Conservation (phyloP, 2,329 filamentous ascomycete species). For the Epichloe amarillans region DNA sequence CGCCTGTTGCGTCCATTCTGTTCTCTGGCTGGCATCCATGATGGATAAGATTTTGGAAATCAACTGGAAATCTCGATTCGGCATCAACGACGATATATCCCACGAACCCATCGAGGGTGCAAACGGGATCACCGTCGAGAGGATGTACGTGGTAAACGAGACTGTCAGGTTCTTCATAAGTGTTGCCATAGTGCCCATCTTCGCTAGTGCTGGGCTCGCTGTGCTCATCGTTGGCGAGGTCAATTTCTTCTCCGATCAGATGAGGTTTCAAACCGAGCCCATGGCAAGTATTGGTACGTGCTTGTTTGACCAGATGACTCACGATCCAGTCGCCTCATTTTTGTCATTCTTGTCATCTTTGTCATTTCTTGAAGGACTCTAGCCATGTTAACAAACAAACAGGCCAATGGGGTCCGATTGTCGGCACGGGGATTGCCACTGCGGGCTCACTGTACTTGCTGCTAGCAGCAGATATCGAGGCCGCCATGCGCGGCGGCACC, state of each 20-base stretch:
- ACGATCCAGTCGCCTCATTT: background rate
- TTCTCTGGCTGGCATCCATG: slow-evolving; percentile 47
- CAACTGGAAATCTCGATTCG: slow-evolving; percentile 39
- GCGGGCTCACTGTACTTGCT: slow-evolving; percentile 45
- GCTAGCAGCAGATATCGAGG: slow-evolving; percentile 22
- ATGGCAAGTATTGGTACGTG: slow-evolving; percentile 44
- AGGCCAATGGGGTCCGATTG: slow-evolving; percentile 49
- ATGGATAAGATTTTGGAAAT: slow-evolving; percentile 51
- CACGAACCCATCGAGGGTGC: slow-evolving; percentile 36
- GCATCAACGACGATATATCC: slow-evolving; percentile 12
- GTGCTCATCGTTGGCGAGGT: slow-evolving; percentile 48
- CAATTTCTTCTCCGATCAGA: slow-evolving; percentile 47
- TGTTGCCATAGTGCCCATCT: slow-evolving; percentile 44
- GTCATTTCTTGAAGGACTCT: background rate
- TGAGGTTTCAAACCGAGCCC: slow-evolving; percentile 47
- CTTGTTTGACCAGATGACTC: background rate
- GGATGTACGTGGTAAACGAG: slow-evolving; percentile 41
- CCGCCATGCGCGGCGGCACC: slow-evolving; percentile 5
- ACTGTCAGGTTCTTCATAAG: slow-evolving; percentile 39
- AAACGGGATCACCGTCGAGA: slow-evolving; percentile 37
- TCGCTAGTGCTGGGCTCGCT: slow-evolving; percentile 42
- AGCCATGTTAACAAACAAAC: background rate
- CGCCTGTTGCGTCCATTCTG: slow-evolving; percentile 51
- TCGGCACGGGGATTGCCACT: slow-evolving; percentile 42
- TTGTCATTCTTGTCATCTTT: background rate